These are phyloP conservation scores for Aurantiochytrium sp. DNA, from an alignment of 108 stramenopile species.

Conservation along the genomic window DNA sequence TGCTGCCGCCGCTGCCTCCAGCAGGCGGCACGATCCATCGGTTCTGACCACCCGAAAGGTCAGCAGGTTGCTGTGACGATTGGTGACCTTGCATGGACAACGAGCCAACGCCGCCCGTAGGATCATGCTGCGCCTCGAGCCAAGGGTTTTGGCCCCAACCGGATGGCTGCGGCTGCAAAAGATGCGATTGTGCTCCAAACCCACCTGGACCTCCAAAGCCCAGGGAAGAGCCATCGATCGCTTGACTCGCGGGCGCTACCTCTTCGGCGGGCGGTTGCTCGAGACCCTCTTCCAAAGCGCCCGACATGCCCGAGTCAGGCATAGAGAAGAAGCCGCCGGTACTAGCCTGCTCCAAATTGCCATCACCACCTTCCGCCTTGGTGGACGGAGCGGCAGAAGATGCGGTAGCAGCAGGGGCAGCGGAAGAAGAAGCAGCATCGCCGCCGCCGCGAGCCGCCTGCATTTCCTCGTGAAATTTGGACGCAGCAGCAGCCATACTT, in stretches of 20 bases:
- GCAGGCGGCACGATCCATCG: constrained; percentile 16
- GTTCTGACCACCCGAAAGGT: not conserved
- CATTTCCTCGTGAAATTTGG: not conserved
- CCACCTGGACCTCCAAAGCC: not conserved
- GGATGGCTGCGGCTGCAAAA: not conserved
- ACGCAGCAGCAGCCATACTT: not conserved
- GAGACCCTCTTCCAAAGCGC: not conserved
- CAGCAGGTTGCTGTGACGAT: not conserved
- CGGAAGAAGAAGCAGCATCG: not conserved
- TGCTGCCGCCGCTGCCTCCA: not conserved
- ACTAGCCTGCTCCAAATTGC: not conserved
- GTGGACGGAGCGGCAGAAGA: not conserved
- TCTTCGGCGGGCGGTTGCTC: constrained; percentile 4
- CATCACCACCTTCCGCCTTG: too few species aligned
- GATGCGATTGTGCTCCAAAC: not conserved
- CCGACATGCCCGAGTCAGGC: not conserved
- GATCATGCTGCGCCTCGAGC: not conserved
- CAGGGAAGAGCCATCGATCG: not conserved
- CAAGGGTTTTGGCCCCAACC: not conserved
- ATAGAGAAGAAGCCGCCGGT: not conserved
- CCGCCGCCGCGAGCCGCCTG: not conserved
- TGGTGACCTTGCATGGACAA: not conserved
- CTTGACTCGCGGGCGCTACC: not conserved
- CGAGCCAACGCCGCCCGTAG: not conserved
- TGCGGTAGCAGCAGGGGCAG: not conserved